phyloP scores from a whole-genome alignment of 2,329 filamentous ascomycete species.

The Pestalotiopsis sp. region DNA sequence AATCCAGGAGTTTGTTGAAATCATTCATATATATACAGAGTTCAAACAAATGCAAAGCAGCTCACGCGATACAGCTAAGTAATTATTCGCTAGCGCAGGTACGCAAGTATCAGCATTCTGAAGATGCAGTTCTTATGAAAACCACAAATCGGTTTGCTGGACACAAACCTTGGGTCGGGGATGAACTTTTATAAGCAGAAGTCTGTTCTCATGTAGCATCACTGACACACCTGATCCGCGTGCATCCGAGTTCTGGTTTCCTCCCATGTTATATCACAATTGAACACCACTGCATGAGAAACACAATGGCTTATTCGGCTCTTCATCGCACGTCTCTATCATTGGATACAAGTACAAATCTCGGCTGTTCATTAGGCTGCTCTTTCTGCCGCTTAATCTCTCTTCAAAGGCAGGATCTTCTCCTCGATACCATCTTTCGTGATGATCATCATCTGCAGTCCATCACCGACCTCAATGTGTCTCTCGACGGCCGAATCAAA shows the following conservation, averaged over 20 bases:
- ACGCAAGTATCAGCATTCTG: neutral
- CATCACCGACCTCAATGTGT: slow-evolving; percentile 98
- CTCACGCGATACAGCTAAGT: neutral
- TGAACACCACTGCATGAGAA: neutral
- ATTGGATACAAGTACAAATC: slow-evolving; percentile 18
- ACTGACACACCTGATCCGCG: neutral
- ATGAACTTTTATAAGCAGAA: neutral
- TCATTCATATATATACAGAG: too few species aligned
- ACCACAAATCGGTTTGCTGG: neutral
- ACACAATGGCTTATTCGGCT: neutral
- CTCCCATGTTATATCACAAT: neutral
- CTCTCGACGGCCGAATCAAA: slow-evolving; percentile 98
- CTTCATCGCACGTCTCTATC: slow-evolving; percentile 17
- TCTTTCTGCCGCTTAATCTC: slow-evolving; percentile 60
- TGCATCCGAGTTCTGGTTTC: too few species aligned
- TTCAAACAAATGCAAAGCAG: neutral
- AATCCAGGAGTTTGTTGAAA: neutral
- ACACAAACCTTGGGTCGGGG: neutral
- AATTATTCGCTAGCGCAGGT: neutral
- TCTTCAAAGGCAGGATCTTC: slow-evolving; percentile 81
- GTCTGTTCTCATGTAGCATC: neutral
- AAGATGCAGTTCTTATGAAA: neutral
- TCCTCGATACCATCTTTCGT: slow-evolving; percentile 88
- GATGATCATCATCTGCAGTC: slow-evolving; percentile 92
- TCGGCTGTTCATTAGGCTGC: neutral